Evolutionary conservation across 139 green algal species (phyloP).

Genomic region (Tetradesmus obliquus): DNA sequence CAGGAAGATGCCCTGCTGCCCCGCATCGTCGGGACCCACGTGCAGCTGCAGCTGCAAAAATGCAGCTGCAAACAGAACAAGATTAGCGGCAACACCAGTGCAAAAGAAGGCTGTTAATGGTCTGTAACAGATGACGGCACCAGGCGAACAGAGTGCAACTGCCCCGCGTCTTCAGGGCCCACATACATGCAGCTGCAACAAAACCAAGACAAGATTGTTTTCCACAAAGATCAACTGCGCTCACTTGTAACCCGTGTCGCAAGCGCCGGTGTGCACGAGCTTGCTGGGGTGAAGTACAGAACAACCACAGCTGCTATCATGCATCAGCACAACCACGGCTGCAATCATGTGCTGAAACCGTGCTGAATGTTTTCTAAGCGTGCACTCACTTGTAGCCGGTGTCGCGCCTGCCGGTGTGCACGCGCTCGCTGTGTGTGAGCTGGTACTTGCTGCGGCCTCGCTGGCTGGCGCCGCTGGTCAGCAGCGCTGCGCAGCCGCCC

Average conservation of each 20-base stretch:
- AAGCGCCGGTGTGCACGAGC: conserved; percentile 60
- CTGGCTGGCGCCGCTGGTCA: conserved; percentile 74
- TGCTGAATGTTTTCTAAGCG: too few species aligned
- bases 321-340: too few species aligned
- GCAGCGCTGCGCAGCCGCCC: conserved; percentile 61
- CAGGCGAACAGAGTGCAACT: conserved; percentile 56
- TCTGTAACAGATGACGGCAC: conserved; percentile 1
- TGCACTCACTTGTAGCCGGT: conserved; percentile 24
- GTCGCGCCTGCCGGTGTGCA: conserved; percentile 69
- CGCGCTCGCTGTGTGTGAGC: conserved; percentile 72
- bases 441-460: conserved; percentile 74
- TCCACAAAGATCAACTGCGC: not conserved
- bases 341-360: too few species aligned
- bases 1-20: conserved; percentile 65
- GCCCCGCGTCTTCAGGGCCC: conserved; percentile 44
- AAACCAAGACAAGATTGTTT: too few species aligned
- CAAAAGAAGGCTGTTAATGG: too few species aligned
- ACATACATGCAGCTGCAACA: too few species aligned
- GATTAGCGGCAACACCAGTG: not conserved
- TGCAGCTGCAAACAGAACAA: not conserved
- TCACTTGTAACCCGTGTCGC: not conserved
- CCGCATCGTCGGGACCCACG: conserved; percentile 53
- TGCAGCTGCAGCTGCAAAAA: conserved; percentile 49
- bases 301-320: too few species aligned
- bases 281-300: conserved; percentile 31